Evolutionary conservation across 345 rosid genomes (phyloP), one percentile per base, ranked within the genome.

Genomic region (Trapa incisa): DNA sequence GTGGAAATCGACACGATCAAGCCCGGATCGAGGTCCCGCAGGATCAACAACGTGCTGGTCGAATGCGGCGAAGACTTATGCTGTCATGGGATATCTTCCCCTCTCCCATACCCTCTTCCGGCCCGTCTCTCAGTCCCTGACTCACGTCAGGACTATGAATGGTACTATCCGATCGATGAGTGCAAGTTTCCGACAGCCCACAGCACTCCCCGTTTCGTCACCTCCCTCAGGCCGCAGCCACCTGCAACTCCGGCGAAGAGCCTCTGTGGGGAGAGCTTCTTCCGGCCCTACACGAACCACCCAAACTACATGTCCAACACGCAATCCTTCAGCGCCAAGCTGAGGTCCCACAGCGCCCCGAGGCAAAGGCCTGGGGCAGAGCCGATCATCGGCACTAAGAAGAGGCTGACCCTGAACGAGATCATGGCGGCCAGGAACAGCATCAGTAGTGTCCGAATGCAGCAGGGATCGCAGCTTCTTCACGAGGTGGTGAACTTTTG

Each of bases 221-320:
- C 47, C 43, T 74, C 78, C 0, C 38, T 54, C 6, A 10, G 41
- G 62, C 67, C 71, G 32, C 72, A 68, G 14, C 79, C 69, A 13
- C 80, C 75, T 53, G 68, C 80, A 3, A 83, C 92, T n/a, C 87
- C 89, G 0, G 74, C 85, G 6, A 89, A 76, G 79, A 89, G 88
- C 43, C 74, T 82, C 33, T 85, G 86, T 15, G 86, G 95, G 17
- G 86, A 88, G 32, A 12, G 71, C 72, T 81, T 69, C 43, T 85
- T 79, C 47, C 80, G 81, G 75, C 82, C 82, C 60, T 73, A 76
- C 53, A 70, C 77, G 13, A 78, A 77, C 75, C 43, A 38, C 67
- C 99, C 92, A 1, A 84, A 69, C 64, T 94, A 94, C 75, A 94
- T 94, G 97, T 78, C 89, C 3, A 87, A 76, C 68, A 91, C 99